Base-by-base conservation (phyloP, 768 basidiomycete genomes). In the Mycena pura region DNA sequence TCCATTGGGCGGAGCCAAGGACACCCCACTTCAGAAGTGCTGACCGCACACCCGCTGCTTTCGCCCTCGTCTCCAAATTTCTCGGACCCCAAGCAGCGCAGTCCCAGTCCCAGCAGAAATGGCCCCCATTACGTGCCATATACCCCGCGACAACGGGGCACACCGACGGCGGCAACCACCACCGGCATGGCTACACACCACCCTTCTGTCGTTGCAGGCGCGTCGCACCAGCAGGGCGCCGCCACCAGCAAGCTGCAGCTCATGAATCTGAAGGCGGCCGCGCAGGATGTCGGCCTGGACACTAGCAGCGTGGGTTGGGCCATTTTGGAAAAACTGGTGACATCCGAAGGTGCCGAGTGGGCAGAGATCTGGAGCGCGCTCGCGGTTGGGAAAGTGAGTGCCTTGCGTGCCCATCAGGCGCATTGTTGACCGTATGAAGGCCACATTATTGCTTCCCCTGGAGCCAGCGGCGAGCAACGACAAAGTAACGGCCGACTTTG, bases 381-480 rank as follows among this genome's bases (percentile, higher is more conserved):
- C 47, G 83, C 84, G 2, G 78, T 78, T 22, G 87, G 88, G 17
- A 92, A 90, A 85, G 93, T 89, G 65, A 43, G 82, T 75, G 14
- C 25, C 14, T 25, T 46, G 25, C 13, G 29, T 14, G 5, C 28
- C 36, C 13, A 22, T 22, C 14, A n/a, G n/a, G n/a, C n/a, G n/a
- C 40, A 41, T 27, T 19, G 4, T 45, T 60, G 47, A n/a, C 32
- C 58, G 39, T 47, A 19, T 25, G 44, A 68, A 96, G 94, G 90
- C 91, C 3, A 89, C 91, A 0, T 70, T 99, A 11, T 77, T 98
- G 15, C 80, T 98, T 1, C 96, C 96, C 1, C 72, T 86, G 2
- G 90, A 92, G 48, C 79, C 82, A 43, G 70, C 77, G 6, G 77
- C 83, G 3, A 72, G 80, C 25, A 78, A 83, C 19, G 83, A 86